Evolutionary conservation across 495 filamentous ascomycete species (phyloP), one percentile per base, ranked within the genome.

Genomic region (Xylaria venustula): DNA sequence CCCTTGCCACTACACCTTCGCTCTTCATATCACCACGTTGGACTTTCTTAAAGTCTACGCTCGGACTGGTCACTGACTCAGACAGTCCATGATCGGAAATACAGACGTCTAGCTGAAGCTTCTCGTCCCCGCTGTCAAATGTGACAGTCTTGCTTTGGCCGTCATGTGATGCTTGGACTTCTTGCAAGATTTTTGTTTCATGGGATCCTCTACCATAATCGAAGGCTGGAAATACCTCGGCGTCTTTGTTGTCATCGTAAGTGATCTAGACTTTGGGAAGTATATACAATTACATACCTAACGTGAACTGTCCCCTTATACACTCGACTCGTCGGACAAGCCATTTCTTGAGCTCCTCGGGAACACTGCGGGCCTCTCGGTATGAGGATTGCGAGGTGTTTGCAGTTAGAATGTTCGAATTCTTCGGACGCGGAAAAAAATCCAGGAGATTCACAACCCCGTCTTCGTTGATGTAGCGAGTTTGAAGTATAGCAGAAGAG

Each of bases 161-260:
- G 4, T 67, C 70, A 34, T 62, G 59, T 9, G 69, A 42, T 14
- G 75, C 65, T 36, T 74, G 69, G 12, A 76, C 67, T 1, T 70
- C 69, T 44, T 75, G 67, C 5, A 81, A 60, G 26, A 86, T 72
- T 7, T 77, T 77, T 15, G 81, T 82, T 1, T 72, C 82, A 64
- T 90, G 87, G 6, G 71, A 28, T 37, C 83, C 86, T 22, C 73
- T 75, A 3, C 85, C 87, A 70, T 90, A 91, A 54, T 85, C 83
- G 62, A 89, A 89, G 19, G 87, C 86, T 5, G 88, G 87, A 56
- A 90, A 90, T 14, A 91, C 66, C 60, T 89, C 83, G 14, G 90
- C 75, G 37, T 86, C 80, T 77, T 46, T 0, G 15, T 28, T 9
- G 15, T 28, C 9, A 23, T 36, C 23, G 56, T 36, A 50, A 58